Conservation (phyloP, 768 basidiomycete genomes). For the Tylopilus vinaceipallidus region DNA sequence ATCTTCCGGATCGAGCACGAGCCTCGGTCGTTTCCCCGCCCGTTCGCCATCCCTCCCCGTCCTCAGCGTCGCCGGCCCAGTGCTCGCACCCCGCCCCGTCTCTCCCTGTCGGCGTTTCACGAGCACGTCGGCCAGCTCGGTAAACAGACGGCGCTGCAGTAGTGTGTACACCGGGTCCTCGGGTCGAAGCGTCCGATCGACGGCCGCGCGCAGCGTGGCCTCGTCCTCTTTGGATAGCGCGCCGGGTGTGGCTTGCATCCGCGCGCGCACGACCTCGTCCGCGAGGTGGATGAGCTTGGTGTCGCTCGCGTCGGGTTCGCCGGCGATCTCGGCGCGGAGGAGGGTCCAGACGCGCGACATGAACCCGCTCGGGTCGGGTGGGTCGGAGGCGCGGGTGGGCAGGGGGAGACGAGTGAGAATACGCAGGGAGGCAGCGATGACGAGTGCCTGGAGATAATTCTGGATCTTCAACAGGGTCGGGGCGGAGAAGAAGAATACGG, state of each 20-base stretch:
- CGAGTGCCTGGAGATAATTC: constrained; percentile 68
- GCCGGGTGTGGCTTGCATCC: constrained; percentile 25
- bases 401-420: constrained; percentile 48
- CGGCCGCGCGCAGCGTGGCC: constrained; percentile 51
- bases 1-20: constrained; percentile 26
- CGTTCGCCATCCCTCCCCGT: constrained; percentile 30
- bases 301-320: constrained; percentile 29
- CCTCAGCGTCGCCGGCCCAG: constrained; percentile 28
- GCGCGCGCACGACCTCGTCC: constrained; percentile 67
- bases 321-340: constrained; percentile 53
- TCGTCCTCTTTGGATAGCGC: constrained; percentile 44
- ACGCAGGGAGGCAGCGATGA: constrained; percentile 60
- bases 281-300: constrained; percentile 68
- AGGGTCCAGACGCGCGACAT: constrained; percentile 64
- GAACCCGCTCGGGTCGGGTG: constrained; percentile 37
- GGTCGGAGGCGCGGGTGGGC: constrained; percentile 4
- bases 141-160: constrained; percentile 56
- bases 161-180: constrained; percentile 66
- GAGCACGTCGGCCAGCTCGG: constrained; percentile 34
- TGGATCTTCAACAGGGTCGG: constrained; percentile 58
- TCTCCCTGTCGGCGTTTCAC: constrained; percentile 16
- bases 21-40: constrained; percentile 26
- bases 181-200: constrained; percentile 59
- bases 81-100: neutral
- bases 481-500: constrained; percentile 60